These are phyloP conservation scores for Amphibolis antarctica DNA, from an alignment of 106 monocot genomes.

Conservation along the genomic window DNA sequence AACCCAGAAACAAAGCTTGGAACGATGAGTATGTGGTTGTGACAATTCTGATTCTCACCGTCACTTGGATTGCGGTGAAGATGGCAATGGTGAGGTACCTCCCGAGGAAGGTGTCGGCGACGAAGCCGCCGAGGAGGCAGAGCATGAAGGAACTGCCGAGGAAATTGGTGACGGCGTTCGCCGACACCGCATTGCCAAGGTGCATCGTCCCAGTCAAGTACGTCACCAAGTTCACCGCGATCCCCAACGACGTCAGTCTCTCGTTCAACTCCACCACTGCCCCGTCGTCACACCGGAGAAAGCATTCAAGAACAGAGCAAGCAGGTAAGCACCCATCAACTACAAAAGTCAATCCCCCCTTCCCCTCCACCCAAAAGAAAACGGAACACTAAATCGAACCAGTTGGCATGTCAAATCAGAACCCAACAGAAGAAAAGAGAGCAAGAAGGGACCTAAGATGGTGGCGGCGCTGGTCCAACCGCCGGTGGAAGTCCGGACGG, in stretches of 20 bases:
- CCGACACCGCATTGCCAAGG: conserved; percentile 52
- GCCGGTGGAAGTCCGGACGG: conserved; percentile 36
- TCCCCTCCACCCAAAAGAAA: too few relatives aligned
- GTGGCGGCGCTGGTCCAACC: conserved; percentile 57
- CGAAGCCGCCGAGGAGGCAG: conserved; percentile 62
- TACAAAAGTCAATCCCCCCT: too few relatives aligned
- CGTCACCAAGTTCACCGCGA: conserved; percentile 68
- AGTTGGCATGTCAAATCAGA: too few relatives aligned
- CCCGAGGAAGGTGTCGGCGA: conserved; percentile 65
- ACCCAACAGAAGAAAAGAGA: not conserved
- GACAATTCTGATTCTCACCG: conserved; percentile 8
- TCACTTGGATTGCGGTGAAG: conserved; percentile 42
- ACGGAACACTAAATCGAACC: too few relatives aligned
- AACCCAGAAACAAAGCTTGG: not conserved
- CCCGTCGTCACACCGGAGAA: too few relatives aligned
- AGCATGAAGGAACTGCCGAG: conserved; percentile 67
- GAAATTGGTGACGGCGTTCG: conserved; percentile 77
- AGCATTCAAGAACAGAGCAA: too few relatives aligned
- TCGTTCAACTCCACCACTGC: conserved; percentile 58
- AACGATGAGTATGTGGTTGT: not conserved
- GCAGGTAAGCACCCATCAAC: too few relatives aligned
- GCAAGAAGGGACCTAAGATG: conserved; percentile 32
- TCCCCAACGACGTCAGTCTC: conserved; percentile 57
- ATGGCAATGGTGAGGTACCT: conserved; percentile 55
- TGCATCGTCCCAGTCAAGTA: conserved; percentile 67